A percentile compares a stretch with the other conserved stretches of the same genome.
Evolutionary conservation across 176 grass and related monocot genomes (phyloP).

Genomic region (Cenchrus fungigraminus): DNA sequence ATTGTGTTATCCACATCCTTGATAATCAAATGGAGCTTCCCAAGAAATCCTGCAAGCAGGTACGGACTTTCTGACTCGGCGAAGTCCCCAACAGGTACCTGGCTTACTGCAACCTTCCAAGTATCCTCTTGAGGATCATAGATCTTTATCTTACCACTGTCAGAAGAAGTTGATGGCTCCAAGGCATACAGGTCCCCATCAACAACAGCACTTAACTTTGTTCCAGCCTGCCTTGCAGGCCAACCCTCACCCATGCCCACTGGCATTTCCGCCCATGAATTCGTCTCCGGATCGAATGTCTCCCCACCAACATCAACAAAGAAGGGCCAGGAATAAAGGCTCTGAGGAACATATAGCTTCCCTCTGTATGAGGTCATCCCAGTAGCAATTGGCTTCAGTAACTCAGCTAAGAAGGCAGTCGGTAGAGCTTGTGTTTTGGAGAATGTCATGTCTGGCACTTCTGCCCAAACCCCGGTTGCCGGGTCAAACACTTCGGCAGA

Average conservation of each 20-base stretch:
- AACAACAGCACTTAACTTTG: slow-evolving; percentile 68
- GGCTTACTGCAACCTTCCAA: slow-evolving; percentile 63
- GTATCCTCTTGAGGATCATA: slow-evolving; percentile 72
- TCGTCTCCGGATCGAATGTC: slow-evolving; percentile 61
- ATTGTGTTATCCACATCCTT: slow-evolving; percentile 54
- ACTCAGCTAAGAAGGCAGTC: slow-evolving; percentile 64
- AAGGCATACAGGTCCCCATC: slow-evolving; percentile 71
- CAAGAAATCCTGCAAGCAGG: slow-evolving; percentile 62
- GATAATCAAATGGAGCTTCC: slow-evolving; percentile 74
- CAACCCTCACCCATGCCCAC: slow-evolving; percentile 78
- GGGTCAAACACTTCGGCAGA: slow-evolving; percentile 89
- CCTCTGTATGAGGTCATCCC: slow-evolving; percentile 68
- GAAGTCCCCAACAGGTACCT: slow-evolving; percentile 61
- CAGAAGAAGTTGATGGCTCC: slow-evolving; percentile 67
- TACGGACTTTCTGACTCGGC: slow-evolving; percentile 53
- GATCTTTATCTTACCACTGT: slow-evolving; percentile 67
- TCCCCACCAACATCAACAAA: slow-evolving; percentile 83
- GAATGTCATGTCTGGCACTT: slow-evolving; percentile 71
- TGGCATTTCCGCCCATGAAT: slow-evolving; percentile 80
- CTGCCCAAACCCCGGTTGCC: slow-evolving; percentile 54
- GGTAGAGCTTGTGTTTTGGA: slow-evolving; percentile 61
- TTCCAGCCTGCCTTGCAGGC: slow-evolving; percentile 74
- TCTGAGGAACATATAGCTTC: slow-evolving; percentile 82
- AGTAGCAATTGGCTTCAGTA: slow-evolving; percentile 71
- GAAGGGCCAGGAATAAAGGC: slow-evolving; percentile 79